Evolutionary conservation across 1,284 basidiomycete species (phyloP).

Genomic region (Apiotrichum laibachii): DNA sequence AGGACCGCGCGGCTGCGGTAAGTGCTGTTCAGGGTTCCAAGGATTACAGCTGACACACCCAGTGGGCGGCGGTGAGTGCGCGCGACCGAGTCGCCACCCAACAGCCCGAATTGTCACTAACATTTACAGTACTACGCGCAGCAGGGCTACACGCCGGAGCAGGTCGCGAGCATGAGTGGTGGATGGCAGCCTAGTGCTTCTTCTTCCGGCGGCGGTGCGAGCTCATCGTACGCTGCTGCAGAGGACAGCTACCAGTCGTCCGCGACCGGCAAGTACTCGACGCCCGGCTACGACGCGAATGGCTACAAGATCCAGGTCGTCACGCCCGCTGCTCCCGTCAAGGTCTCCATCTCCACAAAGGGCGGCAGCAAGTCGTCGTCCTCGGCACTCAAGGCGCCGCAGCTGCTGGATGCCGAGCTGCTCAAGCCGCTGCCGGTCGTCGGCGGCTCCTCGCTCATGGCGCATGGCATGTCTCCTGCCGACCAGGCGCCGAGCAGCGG

Average conservation of each 20-base stretch:
- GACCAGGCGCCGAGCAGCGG: conserved; percentile 11
- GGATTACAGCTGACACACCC: conserved; percentile 4
- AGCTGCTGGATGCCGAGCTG: conserved; percentile 32
- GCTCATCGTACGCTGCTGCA: background rate
- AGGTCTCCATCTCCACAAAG: background rate
- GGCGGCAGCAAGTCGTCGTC: background rate
- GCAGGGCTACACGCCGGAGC: conserved; percentile 46
- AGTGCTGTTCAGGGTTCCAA: conserved; percentile 11
- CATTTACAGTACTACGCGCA: conserved; percentile 48
- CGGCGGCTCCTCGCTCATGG: background rate
- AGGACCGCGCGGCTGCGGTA: conserved; percentile 43
- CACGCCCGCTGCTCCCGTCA: background rate
- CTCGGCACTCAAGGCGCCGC: conserved; percentile 1
- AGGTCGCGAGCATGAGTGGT: conserved; percentile 29
- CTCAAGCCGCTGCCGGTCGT: conserved; percentile 18
- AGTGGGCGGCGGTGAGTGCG: conserved; percentile 44
- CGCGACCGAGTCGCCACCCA: conserved; percentile 7
- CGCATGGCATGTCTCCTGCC: background rate
- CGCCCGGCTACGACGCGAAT: conserved; percentile 17
- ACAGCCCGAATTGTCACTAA: conserved; percentile 3
- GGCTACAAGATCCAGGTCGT: conserved; percentile 20
- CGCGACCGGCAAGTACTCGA: background rate
- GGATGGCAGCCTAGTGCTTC: conserved; percentile 10
- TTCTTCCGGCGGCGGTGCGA: background rate
- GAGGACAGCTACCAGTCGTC: background rate